Evolutionary conservation across 805 yeast genomes (phyloP).

Genomic region (Ogataea neopini): DNA sequence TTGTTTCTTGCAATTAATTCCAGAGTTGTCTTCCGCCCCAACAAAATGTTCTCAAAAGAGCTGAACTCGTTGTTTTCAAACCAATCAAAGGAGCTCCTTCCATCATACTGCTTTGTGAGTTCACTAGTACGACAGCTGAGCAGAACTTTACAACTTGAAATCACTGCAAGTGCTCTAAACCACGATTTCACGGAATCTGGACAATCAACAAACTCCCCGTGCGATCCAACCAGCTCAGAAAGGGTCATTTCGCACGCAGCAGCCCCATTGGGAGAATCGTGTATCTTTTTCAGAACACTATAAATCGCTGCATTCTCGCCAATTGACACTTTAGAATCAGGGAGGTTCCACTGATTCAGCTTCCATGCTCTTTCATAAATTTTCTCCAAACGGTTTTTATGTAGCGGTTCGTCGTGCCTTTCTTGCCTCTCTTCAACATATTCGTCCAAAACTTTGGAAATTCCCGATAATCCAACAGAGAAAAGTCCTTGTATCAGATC

Average conservation of each 20-base stretch:
- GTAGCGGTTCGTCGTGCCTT: background rate
- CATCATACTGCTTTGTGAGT: background rate
- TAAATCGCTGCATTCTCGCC: constrained; percentile 53
- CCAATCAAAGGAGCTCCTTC: constrained; percentile 35
- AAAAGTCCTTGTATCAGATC: constrained; percentile 42
- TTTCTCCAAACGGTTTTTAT: constrained; percentile 17
- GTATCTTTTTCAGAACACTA: constrained; percentile 47
- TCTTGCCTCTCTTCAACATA: constrained; percentile 11
- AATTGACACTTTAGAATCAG: constrained; percentile 37
- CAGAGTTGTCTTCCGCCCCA: constrained; percentile 42
- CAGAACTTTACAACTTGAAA: constrained; percentile 28
- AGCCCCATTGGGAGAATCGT: constrained; percentile 35
- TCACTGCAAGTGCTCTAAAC: constrained; percentile 35
- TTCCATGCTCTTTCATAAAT: constrained; percentile 74
- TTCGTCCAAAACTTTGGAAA: constrained; percentile 45
- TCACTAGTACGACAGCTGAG: background rate
- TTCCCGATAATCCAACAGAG: constrained; percentile 55
- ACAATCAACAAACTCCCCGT: constrained; percentile 8
- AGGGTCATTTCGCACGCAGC: constrained; percentile 27
- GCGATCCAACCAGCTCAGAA: constrained; percentile 15
- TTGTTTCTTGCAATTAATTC: constrained; percentile 26
- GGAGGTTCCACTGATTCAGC: constrained; percentile 74
- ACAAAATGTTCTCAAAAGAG: constrained; percentile 44
- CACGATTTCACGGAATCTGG: constrained; percentile 26
- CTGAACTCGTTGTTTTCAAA: constrained; percentile 36